Base-by-base conservation (phyloP, 148 eudicot species). In the Fallopia convolvulus region DNA sequence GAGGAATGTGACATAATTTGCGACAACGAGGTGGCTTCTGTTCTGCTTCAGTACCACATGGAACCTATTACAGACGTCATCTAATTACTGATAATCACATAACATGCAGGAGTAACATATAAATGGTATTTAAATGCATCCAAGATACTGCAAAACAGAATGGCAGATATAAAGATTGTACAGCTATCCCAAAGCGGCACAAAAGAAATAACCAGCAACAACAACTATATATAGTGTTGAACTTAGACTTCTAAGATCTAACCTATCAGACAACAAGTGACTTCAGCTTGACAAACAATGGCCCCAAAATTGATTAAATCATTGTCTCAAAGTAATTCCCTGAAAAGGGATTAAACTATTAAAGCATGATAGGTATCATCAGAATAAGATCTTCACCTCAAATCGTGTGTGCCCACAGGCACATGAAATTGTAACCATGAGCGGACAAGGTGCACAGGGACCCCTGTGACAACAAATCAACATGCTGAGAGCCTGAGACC, bases 391-490 rank as follows among this genome's bases (percentile, higher is more conserved):
- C 74, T 89, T 87, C 75, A 92, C 99, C 97, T 95, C 99, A 77
- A 88, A 90, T 60, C 85, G 94, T 20, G 99, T 91, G 52, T 83
- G 80, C 6, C 97, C 99, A 83, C 99, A 95, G 47, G 88, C 88
- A 85, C 99, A 95, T 75, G 99, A 89, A 80, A 95, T 91, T 12
- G 88, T 89, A 83, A 95, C 99, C 97, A 91, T 95, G 79, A 95
- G 85, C 0, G 99, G 99, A 84, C 99, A 95, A 79, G 99, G 97
- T 83, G 99, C 97, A 90, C 99, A 95, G 56, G 92, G 87, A 78
- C 99, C 99, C 87, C 99, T 95, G 80, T 81, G 89, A 79, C 70
- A 82, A 74, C 47, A 73, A 73, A 73, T 44, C 36, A 72, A 72
- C 74, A 68, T 39, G 41, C 72, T 33, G 46, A 30, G 39, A 68